Percentiles rank a stretch among this genome's conserved stretches.
These are phyloP conservation scores for Rostrohypoxylon terebratum DNA, from an alignment of 495 filamentous ascomycete genomes.

Conservation along the genomic window DNA sequence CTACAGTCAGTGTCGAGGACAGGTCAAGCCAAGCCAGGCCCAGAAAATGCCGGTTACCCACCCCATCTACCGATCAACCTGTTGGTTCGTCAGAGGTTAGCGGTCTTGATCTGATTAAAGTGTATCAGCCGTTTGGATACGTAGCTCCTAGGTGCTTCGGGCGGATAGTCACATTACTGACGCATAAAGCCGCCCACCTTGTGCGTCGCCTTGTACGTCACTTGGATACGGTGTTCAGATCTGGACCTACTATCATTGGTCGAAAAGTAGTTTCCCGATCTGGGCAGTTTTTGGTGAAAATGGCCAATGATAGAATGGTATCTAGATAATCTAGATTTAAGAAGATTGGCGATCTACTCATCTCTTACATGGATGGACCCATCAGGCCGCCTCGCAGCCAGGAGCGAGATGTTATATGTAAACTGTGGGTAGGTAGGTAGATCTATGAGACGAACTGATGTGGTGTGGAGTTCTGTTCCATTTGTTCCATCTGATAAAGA, in stretches of 20 bases:
- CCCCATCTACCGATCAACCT: slow-evolving; percentile 24
- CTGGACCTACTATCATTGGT: background rate
- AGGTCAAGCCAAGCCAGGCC: slow-evolving; percentile 12
- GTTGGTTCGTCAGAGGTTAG: slow-evolving; percentile 22
- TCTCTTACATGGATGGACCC: background rate
- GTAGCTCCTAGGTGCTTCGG: slow-evolving; percentile 36
- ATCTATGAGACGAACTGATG: background rate
- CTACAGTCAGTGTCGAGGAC: slow-evolving; percentile 31
- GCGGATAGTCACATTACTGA: slow-evolving; percentile 38
- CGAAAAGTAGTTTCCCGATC: slow-evolving; percentile 23
- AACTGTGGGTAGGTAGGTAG: background rate
- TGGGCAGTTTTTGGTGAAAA: background rate
- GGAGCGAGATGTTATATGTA: background rate
- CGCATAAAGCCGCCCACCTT: slow-evolving; percentile 19
- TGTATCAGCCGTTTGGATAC: slow-evolving; percentile 35
- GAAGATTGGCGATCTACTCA: background rate
- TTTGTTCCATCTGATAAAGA: background rate
- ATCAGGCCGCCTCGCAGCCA: background rate
- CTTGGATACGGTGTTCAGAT: slow-evolving; percentile 17
- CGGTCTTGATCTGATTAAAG: slow-evolving; percentile 25
- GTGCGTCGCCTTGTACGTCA: slow-evolving; percentile 26
- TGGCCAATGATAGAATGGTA: slow-evolving; percentile 17
- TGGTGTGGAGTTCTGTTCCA: too few relatives aligned
- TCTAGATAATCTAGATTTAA: background rate
- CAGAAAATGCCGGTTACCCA: slow-evolving; percentile 36